Base-by-base conservation (phyloP, 768 basidiomycete species). In the Exsudoporus frostii region DNA sequence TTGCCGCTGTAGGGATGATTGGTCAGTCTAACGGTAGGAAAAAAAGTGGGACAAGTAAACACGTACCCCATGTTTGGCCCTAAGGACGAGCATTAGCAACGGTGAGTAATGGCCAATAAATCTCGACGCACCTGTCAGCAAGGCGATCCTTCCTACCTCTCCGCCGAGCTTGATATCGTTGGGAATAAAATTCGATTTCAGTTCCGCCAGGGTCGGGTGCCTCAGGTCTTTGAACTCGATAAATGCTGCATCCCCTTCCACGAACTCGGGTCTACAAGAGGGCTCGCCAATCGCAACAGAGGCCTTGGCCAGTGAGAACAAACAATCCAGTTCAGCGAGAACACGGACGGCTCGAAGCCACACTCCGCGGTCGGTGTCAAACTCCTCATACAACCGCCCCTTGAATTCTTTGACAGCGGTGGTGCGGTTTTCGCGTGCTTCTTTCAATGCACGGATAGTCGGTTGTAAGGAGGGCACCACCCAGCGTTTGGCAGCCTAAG, bases 271-370 rank as follows among this genome's bases (percentile, higher is more conserved):
- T 54, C 97, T 76, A 64, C 97, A 98, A n/a, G 83, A 79, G 4
- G 97, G 97, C 69, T 97, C 92, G 40, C 93, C 95, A 38, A 99
- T 79, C 9, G 90, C 89, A n/a, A 73, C 68, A 1, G 94, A 97
- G 1, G 92, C 81, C 69, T 92, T 95, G 5, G 96, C 90, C 43
- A 98, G 73, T 59, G 91, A 92, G 68, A 96, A 84, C 20, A 99
- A 73, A 69, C 97, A 99, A 69, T 99, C 97, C n/a, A 99, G 77
- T 72, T 99, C 95, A 7, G 97, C 88, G 45, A 96, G 80, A 15
- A 92, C 85, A 34, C 91, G 83, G 56, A 94, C 79, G 11, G 86
- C 83, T n/a, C 85, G 82, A 63, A 94, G 71, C 91, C 92, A 96
- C 15, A 87, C 71, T 14, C 80, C 76, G 40, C 90, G 84, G 64